Percentiles rank a stretch among this genome's conserved stretches.
These are phyloP conservation scores for Epichloe sp. DNA, from an alignment of 2,329 filamentous ascomycete genomes.

Conservation along the genomic window DNA sequence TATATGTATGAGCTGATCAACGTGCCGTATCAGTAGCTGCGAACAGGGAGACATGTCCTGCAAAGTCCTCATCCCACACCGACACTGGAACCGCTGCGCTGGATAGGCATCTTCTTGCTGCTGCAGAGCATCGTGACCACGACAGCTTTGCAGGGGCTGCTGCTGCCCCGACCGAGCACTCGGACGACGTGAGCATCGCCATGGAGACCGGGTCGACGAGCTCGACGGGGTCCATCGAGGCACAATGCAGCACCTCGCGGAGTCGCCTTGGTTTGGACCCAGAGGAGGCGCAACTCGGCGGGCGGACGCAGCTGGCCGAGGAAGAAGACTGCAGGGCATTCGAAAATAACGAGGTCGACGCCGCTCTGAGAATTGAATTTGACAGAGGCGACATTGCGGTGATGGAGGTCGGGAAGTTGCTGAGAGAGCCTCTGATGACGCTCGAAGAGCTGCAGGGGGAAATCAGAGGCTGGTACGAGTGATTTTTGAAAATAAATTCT, in stretches of 20 bases:
- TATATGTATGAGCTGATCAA: too few relatives aligned
- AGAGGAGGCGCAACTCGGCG: too few relatives aligned
- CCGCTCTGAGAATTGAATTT: too few relatives aligned
- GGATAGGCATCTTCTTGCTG: not conserved
- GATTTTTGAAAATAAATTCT: not conserved
- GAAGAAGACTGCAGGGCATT: too few relatives aligned
- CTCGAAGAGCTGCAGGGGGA: conserved; percentile 4
- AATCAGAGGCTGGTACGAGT: conserved; percentile 1
- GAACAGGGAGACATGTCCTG: too few relatives aligned
- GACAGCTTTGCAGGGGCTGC: too few relatives aligned
- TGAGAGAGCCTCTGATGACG: conserved; percentile 5
- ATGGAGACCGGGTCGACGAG: not conserved
- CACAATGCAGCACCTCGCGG: not conserved
- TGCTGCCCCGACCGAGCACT: not conserved
- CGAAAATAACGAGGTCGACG: too few relatives aligned
- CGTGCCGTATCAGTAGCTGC: too few relatives aligned
- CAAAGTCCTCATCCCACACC: too few relatives aligned
- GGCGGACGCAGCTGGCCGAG: too few relatives aligned
- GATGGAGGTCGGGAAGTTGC: not conserved
- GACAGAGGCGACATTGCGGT: not conserved
- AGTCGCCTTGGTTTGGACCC: not conserved
- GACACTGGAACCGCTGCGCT: not conserved
- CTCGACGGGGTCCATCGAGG: not conserved
- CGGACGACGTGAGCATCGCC: not conserved
- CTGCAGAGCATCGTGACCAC: not conserved